Conservation (phyloP, 805 yeast genomes). For the Metschnikowia arizonensis region DNA sequence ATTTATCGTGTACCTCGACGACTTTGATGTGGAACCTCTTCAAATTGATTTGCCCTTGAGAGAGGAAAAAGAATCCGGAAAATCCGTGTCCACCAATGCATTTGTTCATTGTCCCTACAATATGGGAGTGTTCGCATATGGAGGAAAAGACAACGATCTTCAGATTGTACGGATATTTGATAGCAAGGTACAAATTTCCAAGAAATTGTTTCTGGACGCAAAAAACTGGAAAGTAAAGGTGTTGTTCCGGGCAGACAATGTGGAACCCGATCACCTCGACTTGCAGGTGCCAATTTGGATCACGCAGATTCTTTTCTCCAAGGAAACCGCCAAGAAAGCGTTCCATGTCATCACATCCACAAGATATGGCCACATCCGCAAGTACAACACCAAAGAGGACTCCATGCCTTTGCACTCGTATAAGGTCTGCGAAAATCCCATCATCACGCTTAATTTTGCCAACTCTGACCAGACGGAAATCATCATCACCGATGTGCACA, state of each 20-base stretch:
- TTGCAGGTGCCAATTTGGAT: conserved; percentile 82
- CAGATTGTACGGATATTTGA: conserved; percentile 42
- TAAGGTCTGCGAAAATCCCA: conserved; percentile 53
- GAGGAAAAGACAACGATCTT: conserved; percentile 82
- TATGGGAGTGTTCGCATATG: conserved; percentile 62
- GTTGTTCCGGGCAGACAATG: conserved; percentile 74
- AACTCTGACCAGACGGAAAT: conserved; percentile 35
- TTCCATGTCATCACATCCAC: conserved; percentile 64
- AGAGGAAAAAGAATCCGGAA: not conserved
- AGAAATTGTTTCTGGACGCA: conserved; percentile 17
- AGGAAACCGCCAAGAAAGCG: conserved; percentile 31
- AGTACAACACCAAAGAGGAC: conserved; percentile 65
- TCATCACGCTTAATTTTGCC: conserved; percentile 40
- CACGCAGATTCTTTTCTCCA: conserved; percentile 48
- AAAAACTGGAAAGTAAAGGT: conserved; percentile 18
- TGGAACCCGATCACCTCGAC: conserved; percentile 73
- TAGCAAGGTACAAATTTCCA: conserved; percentile 15
- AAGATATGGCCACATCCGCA: conserved; percentile 68
- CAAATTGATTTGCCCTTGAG: conserved; percentile 17
- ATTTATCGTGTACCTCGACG: conserved; percentile 35
- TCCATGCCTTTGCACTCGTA: conserved; percentile 61
- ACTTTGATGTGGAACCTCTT: conserved; percentile 30
- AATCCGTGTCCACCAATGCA: conserved; percentile 33
- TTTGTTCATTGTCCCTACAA: conserved; percentile 47
- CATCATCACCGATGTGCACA: conserved; percentile 70